Evolutionary conservation across 192 early-diverging fungal genomes (phyloP).

Genomic region (Coemansia sp.): DNA sequence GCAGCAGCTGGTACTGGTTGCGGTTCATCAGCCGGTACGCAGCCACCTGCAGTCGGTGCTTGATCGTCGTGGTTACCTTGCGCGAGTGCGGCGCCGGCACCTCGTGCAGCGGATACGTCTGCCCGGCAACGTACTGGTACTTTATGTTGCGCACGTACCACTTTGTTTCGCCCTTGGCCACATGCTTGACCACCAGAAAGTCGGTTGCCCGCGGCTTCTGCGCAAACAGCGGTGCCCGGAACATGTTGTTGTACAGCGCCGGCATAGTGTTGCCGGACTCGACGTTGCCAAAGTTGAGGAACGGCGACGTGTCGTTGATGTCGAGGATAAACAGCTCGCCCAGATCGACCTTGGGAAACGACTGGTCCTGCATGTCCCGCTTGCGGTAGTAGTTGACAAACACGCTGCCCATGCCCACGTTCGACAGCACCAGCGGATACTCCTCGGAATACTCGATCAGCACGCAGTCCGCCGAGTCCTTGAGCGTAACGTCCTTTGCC

Average conservation of each 20-base stretch:
- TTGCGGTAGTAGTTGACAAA: constrained; percentile 96
- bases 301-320: constrained; percentile 86
- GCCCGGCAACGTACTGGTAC: constrained; percentile 80
- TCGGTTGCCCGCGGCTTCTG: constrained; percentile 71
- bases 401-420: constrained; percentile 92
- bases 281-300: constrained; percentile 92
- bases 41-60: constrained; percentile 81
- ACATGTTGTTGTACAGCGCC: constrained; percentile 89
- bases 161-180: constrained; percentile 71
- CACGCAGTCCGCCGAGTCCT: constrained; percentile 77
- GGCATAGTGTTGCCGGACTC: constrained; percentile 85
- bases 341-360: constrained; percentile 72
- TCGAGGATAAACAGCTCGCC: constrained; percentile 86
- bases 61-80: constrained; percentile 81
- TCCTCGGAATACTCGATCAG: constrained; percentile 95
- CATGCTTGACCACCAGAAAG: constrained; percentile 79
- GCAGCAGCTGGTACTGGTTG: constrained; percentile 68
- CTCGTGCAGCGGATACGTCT: constrained; percentile 90
- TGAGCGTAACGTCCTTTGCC: constrained; percentile 83
- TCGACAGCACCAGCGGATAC: constrained; percentile 87
- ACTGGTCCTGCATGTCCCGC: constrained; percentile 72
- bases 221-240: constrained; percentile 85
- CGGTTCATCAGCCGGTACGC: constrained; percentile 83
- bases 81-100: constrained; percentile 94
- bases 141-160: constrained; percentile 85